phyloP scores from a whole-genome alignment of 305 asterid species.

The Solanum hybrid region DNA sequence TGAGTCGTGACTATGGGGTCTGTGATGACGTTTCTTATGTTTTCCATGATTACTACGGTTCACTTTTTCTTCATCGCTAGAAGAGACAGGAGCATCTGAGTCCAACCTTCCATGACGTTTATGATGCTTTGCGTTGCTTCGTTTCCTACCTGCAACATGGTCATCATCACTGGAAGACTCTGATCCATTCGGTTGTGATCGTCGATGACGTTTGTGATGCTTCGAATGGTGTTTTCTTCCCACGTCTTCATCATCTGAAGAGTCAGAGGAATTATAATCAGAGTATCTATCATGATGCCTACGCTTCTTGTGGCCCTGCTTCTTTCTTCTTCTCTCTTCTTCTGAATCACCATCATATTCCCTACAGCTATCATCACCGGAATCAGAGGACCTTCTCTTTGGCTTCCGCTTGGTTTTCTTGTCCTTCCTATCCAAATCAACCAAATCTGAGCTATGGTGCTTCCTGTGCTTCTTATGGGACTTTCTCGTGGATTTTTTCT shows the following conservation, averaged over 20 bases:
- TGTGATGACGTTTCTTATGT: conserved; percentile 28
- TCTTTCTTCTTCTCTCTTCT: conserved; percentile 43
- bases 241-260: conserved; percentile 29
- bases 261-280: conserved; percentile 34
- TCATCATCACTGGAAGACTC: conserved; percentile 34
- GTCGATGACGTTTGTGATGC: conserved; percentile 33
- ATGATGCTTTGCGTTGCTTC: conserved; percentile 28
- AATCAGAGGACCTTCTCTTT: conserved; percentile 34
- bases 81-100: conserved; percentile 31
- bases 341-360: conserved; percentile 36
- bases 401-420: conserved; percentile 45
- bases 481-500: conserved; percentile 39
- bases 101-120: conserved; percentile 25
- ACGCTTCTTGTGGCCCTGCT: conserved; percentile 39
- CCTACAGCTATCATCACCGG: conserved; percentile 33
- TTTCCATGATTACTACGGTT: conserved; percentile 23
- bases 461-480: conserved; percentile 56
- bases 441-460: conserved; percentile 44
- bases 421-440: conserved; percentile 49
- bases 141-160: conserved; percentile 19
- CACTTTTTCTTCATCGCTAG: conserved; percentile 31
- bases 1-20: conserved; percentile 27
- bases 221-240: conserved; percentile 25
- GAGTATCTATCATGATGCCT: conserved; percentile 26
- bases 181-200: conserved; percentile 24